These are phyloP conservation scores for Pulveroboletus sp. DNA, from an alignment of 768 basidiomycete species.

Conservation along the genomic window DNA sequence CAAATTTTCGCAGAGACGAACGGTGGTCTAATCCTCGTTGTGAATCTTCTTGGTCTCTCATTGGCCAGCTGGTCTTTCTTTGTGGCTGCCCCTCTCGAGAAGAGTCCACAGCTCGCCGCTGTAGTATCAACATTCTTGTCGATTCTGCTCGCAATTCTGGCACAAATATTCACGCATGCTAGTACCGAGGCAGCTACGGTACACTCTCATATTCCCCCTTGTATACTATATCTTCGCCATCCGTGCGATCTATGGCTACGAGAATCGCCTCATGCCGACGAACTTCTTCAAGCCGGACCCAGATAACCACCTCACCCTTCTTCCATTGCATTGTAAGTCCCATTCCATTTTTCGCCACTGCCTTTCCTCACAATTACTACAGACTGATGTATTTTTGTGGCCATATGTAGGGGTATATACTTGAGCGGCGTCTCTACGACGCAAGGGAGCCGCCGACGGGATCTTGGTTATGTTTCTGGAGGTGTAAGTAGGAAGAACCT, in stretches of 20 bases:
- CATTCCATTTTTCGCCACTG: neutral
- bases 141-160: constrained; percentile 66
- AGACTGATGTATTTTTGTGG: constrained; percentile 76
- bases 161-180: constrained; percentile 47
- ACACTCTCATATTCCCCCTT: constrained; percentile 71
- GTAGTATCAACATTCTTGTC: constrained; percentile 63
- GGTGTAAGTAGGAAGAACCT: constrained; percentile 10
- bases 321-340: constrained; percentile 58
- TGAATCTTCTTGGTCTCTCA: constrained; percentile 65
- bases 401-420: constrained; percentile 59
- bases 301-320: constrained; percentile 48
- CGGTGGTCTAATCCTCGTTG: constrained; percentile 55
- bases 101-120: constrained; percentile 70
- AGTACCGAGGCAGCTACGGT: constrained; percentile 50
- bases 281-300: constrained; percentile 59
- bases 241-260: constrained; percentile 65
- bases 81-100: constrained; percentile 65
- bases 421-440: constrained; percentile 64
- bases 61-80: constrained; percentile 75
- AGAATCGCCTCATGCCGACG: constrained; percentile 54
- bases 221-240: constrained; percentile 73
- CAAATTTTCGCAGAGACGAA: constrained; percentile 64
- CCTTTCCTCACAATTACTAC: neutral
- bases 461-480: constrained; percentile 23
- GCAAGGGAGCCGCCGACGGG: constrained; percentile 37